phyloP scores from a whole-genome alignment of 495 filamentous ascomycete genomes.

The Wilcoxina mikolae region DNA sequence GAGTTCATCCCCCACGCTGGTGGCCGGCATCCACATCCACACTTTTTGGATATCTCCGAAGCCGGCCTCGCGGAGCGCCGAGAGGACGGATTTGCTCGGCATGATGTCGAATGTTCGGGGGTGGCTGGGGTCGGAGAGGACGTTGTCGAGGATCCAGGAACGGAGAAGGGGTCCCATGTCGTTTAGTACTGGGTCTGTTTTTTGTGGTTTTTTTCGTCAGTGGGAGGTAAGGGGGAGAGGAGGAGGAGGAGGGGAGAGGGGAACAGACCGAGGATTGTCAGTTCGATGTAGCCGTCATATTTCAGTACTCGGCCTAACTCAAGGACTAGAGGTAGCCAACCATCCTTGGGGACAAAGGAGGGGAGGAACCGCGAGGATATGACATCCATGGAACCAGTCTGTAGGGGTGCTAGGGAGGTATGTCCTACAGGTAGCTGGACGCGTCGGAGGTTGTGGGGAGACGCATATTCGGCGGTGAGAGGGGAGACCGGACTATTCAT shows the following conservation, averaged over 20 bases:
- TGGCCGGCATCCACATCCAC: slow-evolving; percentile 29
- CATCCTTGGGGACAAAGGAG: not conserved
- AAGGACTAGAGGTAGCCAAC: slow-evolving; percentile 11
- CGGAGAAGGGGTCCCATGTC: slow-evolving; percentile 24
- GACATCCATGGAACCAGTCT: slow-evolving; percentile 8
- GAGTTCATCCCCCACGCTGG: slow-evolving; percentile 25
- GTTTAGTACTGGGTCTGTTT: slow-evolving; percentile 24
- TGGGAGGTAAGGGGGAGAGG: not conserved
- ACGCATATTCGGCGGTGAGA: not conserved
- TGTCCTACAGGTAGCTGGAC: slow-evolving; percentile 3
- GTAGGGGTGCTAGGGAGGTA: slow-evolving; percentile 4
- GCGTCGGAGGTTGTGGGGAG: slow-evolving; percentile 7
- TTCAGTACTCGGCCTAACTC: slow-evolving; percentile 25
- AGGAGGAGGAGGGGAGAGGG: not conserved
- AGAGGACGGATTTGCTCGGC: slow-evolving; percentile 18
- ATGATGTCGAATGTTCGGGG: slow-evolving; percentile 9
- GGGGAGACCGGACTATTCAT: slow-evolving; percentile 1
- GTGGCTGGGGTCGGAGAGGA: slow-evolving; percentile 6
- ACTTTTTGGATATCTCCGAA: slow-evolving; percentile 25
- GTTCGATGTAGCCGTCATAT: slow-evolving; percentile 24
- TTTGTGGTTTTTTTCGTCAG: slow-evolving; percentile 12
- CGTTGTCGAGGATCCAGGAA: slow-evolving; percentile 16
- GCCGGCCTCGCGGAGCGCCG: slow-evolving; percentile 8
- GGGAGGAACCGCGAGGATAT: slow-evolving; percentile 10
- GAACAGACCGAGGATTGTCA: slow-evolving; percentile 4